A percentile compares a stretch with the other conserved stretches of the same genome.
Conservation (phyloP, 352 stramenopile species). For the Pythium aristosporum region DNA sequence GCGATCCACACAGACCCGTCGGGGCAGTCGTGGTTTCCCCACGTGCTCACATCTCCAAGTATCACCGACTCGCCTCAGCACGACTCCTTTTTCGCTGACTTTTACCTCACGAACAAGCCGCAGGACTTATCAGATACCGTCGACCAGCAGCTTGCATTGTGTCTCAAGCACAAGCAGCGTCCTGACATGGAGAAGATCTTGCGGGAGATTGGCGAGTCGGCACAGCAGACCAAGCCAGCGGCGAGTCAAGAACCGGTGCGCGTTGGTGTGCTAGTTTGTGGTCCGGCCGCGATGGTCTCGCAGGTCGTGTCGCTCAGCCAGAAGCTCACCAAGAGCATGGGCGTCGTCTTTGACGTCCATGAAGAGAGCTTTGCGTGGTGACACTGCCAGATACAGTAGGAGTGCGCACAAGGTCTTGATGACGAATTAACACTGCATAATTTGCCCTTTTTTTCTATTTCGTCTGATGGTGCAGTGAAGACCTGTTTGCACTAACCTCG, state of each 20-base stretch:
- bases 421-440: too few relatives aligned
- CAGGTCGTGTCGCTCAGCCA: slow-evolving; percentile 1
- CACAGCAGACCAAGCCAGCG: background rate
- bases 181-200: slow-evolving; percentile 1
- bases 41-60: background rate
- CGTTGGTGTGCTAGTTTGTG: slow-evolving; percentile 4
- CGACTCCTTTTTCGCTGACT: background rate
- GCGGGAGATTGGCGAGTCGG: background rate
- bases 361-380: slow-evolving; percentile 18
- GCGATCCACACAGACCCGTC: background rate
- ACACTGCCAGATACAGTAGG: too few relatives aligned
- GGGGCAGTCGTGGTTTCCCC: slow-evolving; percentile 26
- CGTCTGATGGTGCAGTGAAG: too few relatives aligned
- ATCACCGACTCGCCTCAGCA: background rate
- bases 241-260: background rate
- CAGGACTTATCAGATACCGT: background rate
- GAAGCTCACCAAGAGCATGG: background rate
- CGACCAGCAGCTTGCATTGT: background rate
- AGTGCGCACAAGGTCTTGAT: too few relatives aligned
- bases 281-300: slow-evolving; percentile 1
- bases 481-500: too few relatives aligned
- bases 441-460: too few relatives aligned
- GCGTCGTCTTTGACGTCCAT: slow-evolving; percentile 16
- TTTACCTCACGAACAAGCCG: background rate
- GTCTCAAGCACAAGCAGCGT: background rate